Percentiles rank a stretch among this genome's conserved stretches.
These are phyloP conservation scores for Alloteropsis angusta DNA, from an alignment of 202 grass and related monocot species.

Conservation along the genomic window DNA sequence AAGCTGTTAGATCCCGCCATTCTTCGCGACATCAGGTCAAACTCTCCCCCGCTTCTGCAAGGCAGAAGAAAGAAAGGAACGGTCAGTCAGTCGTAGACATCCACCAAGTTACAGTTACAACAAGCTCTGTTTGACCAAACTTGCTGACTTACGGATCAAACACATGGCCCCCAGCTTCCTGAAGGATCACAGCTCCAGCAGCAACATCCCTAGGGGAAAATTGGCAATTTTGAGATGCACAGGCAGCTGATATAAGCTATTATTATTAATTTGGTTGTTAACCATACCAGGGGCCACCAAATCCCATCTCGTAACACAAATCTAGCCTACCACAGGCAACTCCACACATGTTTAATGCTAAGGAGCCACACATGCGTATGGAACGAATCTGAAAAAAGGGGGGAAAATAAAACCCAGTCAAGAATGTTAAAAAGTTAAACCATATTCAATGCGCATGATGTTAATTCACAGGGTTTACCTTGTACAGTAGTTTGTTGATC, in stretches of 20 bases:
- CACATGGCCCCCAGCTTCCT: conserved; percentile 82
- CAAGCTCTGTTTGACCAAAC: not conserved
- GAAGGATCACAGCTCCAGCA: conserved; percentile 82
- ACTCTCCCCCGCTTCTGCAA: conserved; percentile 60
- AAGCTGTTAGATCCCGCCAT: conserved; percentile 75
- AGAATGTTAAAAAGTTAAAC: not conserved
- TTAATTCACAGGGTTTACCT: conserved; percentile 43
- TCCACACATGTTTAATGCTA: conserved; percentile 89
- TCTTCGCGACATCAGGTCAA: conserved; percentile 67
- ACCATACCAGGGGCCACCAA: conserved; percentile 86
- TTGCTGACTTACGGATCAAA: conserved; percentile 75
- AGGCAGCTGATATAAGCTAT: not conserved
- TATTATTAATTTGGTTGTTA: not conserved
- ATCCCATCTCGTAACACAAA: conserved; percentile 93
- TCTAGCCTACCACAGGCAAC: conserved; percentile 90
- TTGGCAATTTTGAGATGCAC: conserved; percentile 9
- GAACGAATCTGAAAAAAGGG: conserved; percentile 69
- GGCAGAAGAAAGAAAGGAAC: not conserved
- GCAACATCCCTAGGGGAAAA: conserved; percentile 68
- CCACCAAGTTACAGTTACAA: not conserved
- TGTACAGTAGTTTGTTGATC: conserved; percentile 87
- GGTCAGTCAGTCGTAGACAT: not conserved
- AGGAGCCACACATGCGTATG: conserved; percentile 87
- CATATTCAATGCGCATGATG: not conserved
- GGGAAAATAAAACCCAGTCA: not conserved